Evolutionary conservation across 2,329 filamentous ascomycete genomes (phyloP).

Genomic region (Cercospora sp.): DNA sequence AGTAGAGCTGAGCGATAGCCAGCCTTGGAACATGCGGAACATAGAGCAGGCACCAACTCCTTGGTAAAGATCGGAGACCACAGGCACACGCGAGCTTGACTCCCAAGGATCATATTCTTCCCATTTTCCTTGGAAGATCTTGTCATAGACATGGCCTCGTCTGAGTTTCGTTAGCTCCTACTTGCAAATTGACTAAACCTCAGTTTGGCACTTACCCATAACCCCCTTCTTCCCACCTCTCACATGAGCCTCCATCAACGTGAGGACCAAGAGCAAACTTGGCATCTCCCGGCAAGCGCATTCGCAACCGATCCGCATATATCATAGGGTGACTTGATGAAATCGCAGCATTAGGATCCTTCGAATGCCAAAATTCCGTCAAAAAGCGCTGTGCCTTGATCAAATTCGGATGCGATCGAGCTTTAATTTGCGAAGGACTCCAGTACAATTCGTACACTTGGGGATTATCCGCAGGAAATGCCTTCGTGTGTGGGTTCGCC

Average conservation of each 20-base stretch:
- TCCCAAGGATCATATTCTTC: conserved; percentile 83
- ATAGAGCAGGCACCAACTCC: conserved; percentile 79
- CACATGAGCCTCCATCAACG: conserved; percentile 53
- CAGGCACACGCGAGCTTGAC: conserved; percentile 64
- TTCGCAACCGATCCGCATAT: conserved; percentile 52
- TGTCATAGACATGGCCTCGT: conserved; percentile 66
- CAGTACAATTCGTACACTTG: conserved; percentile 56
- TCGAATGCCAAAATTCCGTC: conserved; percentile 52
- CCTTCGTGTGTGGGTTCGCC: conserved; percentile 49
- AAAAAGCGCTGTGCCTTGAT: conserved; percentile 50
- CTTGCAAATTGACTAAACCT: neutral
- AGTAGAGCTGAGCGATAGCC: conserved; percentile 76
- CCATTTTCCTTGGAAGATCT: conserved; percentile 73
- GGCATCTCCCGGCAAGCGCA: conserved; percentile 57
- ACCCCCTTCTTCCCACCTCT: conserved; percentile 59
- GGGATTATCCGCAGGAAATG: conserved; percentile 50
- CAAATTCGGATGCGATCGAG: conserved; percentile 49
- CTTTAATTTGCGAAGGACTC: conserved; percentile 49
- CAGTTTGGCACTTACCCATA: conserved; percentile 45
- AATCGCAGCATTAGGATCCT: conserved; percentile 45
- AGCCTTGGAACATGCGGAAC: conserved; percentile 88
- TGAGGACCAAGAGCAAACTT: conserved; percentile 59
- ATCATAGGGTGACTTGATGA: conserved; percentile 50
- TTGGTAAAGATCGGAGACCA: conserved; percentile 73
- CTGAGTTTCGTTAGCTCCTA: conserved; percentile 20